Percentiles rank a stretch among this genome's conserved stretches.
These are phyloP conservation scores for Mollisia scopiformis DNA, from an alignment of 2,329 filamentous ascomycete genomes.

Conservation along the genomic window DNA sequence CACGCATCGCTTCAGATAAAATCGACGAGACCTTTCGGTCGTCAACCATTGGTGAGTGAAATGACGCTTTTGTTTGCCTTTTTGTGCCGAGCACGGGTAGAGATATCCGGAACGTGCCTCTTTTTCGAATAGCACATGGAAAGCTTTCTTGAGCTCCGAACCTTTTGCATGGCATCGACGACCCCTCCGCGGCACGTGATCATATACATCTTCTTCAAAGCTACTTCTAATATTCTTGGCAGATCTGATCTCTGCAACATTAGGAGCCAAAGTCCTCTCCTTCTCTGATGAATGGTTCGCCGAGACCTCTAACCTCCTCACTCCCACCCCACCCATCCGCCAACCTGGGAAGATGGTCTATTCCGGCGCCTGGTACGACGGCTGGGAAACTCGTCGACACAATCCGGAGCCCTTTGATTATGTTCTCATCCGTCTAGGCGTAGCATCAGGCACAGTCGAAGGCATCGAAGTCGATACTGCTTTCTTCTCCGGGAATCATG, in stretches of 20 bases:
- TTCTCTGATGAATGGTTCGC: constrained; percentile 73
- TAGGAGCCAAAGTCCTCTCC: constrained; percentile 66
- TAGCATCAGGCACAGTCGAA: constrained; percentile 71
- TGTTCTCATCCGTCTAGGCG: constrained; percentile 67
- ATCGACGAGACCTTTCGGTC: constrained; percentile 66
- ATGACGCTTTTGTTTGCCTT: neutral
- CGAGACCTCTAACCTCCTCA: constrained; percentile 65
- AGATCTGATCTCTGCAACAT: constrained; percentile 64
- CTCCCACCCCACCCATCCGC: constrained; percentile 63
- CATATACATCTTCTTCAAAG: neutral
- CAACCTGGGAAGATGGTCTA: constrained; percentile 70
- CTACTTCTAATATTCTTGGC: constrained; percentile 15
- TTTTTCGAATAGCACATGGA: neutral
- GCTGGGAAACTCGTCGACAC: constrained; percentile 71
- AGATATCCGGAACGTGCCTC: neutral
- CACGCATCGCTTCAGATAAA: constrained; percentile 51
- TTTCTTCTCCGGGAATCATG: constrained; percentile 83
- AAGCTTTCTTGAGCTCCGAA: neutral
- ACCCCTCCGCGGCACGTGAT: constrained; percentile 10
- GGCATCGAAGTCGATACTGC: constrained; percentile 82
- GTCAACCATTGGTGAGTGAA: constrained; percentile 59
- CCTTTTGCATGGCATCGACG: neutral
- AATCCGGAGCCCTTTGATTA: constrained; percentile 68
- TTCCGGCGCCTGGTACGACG: constrained; percentile 72
- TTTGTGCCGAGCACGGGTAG: neutral